Evolutionary conservation across 495 filamentous ascomycete genomes (phyloP).

Genomic region (Amniculicola lignicola): DNA sequence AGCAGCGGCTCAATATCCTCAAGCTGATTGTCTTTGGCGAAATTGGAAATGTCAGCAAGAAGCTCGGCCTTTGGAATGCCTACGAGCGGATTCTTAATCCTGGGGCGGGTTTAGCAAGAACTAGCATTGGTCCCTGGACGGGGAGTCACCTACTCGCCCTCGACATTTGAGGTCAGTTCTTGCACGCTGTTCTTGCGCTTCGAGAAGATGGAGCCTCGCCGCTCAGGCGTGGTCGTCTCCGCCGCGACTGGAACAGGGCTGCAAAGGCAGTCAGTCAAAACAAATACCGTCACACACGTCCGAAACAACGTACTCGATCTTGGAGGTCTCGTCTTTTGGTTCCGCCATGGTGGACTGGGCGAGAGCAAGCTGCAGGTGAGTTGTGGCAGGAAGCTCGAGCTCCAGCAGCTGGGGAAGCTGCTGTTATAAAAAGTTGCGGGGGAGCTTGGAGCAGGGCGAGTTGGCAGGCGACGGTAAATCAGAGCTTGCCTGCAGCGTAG

Average conservation of each 20-base stretch:
- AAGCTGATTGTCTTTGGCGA: slow-evolving; percentile 48
- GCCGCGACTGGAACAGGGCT: no score
- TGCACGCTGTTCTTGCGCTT: slow-evolving; percentile 5
- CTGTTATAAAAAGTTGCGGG: background rate
- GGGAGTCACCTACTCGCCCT: slow-evolving; percentile 13
- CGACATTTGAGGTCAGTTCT: slow-evolving; percentile 13
- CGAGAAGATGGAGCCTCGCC: slow-evolving; percentile 14
- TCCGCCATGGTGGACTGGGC: slow-evolving; percentile 15
- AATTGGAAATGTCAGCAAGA: slow-evolving; percentile 55
- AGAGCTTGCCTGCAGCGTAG: no score
- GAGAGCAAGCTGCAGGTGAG: no score
- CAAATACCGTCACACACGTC: no score
- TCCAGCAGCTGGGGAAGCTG: background rate
- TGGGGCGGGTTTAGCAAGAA: slow-evolving; percentile 31
- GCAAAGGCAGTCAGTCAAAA: background rate
- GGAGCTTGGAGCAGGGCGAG: no score
- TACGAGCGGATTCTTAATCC: slow-evolving; percentile 63
- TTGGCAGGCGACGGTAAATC: no score
- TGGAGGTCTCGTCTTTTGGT: background rate
- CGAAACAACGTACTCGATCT: slow-evolving; percentile 12
- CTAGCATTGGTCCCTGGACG: background rate
- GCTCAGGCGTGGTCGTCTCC: background rate
- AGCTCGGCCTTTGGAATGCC: slow-evolving; percentile 52
- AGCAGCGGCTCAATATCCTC: slow-evolving; percentile 49
- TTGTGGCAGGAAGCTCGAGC: no score